Base-by-base conservation (phyloP, 768 basidiomycete genomes). In the Hysterangium stoloniferum region DNA sequence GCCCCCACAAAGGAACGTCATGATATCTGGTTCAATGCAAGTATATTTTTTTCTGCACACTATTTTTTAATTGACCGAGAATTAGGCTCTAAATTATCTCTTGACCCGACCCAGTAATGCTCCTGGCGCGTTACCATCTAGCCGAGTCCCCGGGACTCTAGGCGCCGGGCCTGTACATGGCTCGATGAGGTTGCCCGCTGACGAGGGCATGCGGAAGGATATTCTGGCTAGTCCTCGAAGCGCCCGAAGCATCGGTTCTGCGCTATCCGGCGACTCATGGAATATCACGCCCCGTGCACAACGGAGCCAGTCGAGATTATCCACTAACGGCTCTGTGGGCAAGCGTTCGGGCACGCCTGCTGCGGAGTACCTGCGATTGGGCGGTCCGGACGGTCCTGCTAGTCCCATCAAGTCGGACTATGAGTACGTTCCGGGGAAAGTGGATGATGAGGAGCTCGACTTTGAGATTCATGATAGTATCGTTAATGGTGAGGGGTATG, bases 1-100 rank as follows among this genome's bases (percentile, higher is more conserved):
- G 93, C 93, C 5, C 85, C 86, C 2, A 94, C 85, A 6, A 88
- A 89, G 63, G 96, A 98, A 57, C 76, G 94, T 48, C 96, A 99
- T 62, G 94, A 98, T 58, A 92, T 97, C 54, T 99, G 96, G 96
- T 71, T 91, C 47, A 86, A 83, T 66, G 92, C 93, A 65, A 53
- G 82, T 71, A 33, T 29, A 9, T 22, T 51, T 35, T 25, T 51
- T 43, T 53, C 52, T 22, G 50, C 11, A 28, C 52, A 49, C 33
- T 34, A 49, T 52, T 27, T 35, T 45, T 48, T 55, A 52, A 56
- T 44, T 57, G 32, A 44, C 41, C 27, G 35, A 47, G 17, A 52
- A 24, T 48, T 59, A 97, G 94, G 95, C 94, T 29, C 72, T 98
- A 56, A 84, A 86, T 64, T 97, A 96, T 60, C 79, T 97, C 28